Evolutionary conservation across 2,329 filamentous ascomycete species (phyloP).

Genomic region (Pyrenophora teres): DNA sequence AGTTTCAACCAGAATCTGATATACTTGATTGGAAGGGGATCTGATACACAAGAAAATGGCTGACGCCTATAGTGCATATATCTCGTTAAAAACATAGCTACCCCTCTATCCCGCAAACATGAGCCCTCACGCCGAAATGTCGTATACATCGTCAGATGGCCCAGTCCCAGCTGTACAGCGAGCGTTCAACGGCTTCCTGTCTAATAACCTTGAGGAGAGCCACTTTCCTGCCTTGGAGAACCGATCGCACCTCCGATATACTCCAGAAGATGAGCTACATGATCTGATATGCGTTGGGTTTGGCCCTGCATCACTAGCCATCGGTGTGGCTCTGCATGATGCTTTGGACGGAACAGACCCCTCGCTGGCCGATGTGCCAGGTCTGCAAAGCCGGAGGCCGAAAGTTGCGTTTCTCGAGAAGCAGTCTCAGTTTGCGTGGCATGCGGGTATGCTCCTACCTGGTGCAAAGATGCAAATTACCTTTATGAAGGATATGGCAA

Average conservation of each 20-base stretch:
- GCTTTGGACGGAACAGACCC: conserved; percentile 52
- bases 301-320: conserved; percentile 85
- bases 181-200: conserved; percentile 36
- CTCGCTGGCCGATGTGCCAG: conserved; percentile 37
- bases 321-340: conserved; percentile 88
- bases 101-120: conserved; percentile 22
- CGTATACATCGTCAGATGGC: conserved; percentile 21
- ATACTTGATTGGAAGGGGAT: too few species aligned
- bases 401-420: conserved; percentile 88
- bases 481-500: conserved; percentile 94
- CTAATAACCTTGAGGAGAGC: conserved; percentile 34
- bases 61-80: too few species aligned
- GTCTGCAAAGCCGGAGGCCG: conserved; percentile 54
- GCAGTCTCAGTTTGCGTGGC: conserved; percentile 84
- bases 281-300: conserved; percentile 93
- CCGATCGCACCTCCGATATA: conserved; percentile 57
- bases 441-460: conserved; percentile 91
- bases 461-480: conserved; percentile 97
- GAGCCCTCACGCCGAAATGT: conserved; percentile 43
- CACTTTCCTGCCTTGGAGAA: conserved; percentile 37
- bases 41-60: too few species aligned
- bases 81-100: too few species aligned
- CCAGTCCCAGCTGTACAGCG: conserved; percentile 30
- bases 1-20: background rate
- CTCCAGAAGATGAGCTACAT: conserved; percentile 67